These are phyloP conservation scores for Raffaelea ambrosiae DNA, from an alignment of 2,329 filamentous ascomycete genomes.

Conservation along the genomic window DNA sequence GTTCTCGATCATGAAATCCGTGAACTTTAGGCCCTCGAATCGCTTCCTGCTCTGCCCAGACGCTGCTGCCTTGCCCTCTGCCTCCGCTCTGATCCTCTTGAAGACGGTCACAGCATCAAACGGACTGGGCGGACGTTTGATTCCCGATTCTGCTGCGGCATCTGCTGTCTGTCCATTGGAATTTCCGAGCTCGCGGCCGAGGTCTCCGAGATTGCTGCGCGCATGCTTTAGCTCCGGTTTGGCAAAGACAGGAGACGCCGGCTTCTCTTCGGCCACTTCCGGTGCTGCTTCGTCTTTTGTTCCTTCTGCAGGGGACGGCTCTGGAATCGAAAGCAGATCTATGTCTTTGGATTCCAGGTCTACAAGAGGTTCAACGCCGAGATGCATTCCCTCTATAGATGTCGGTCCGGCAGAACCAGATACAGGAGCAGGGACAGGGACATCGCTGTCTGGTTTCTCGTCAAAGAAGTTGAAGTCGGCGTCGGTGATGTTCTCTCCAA, in stretches of 20 bases:
- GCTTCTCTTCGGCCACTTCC: not conserved
- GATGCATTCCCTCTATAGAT: no score
- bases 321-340: not conserved
- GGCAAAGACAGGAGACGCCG: conserved; percentile 35
- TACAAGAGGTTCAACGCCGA: no score
- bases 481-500: conserved; percentile 71
- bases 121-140: conserved; percentile 47
- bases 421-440: conserved; percentile 23
- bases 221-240: conserved; percentile 53
- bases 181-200: conserved; percentile 3
- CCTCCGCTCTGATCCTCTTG: conserved; percentile 41
- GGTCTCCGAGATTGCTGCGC: conserved; percentile 41
- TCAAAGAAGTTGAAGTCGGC: conserved; percentile 82
- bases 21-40: conserved; percentile 48
- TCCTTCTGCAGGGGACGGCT: not conserved
- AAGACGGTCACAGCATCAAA: conserved; percentile 51
- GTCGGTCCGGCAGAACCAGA: not conserved
- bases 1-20: conserved; percentile 41
- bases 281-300: not conserved
- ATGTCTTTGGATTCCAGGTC: no score
- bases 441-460: conserved; percentile 39
- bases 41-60: conserved; percentile 31
- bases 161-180: not conserved
- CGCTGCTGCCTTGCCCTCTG: not conserved
- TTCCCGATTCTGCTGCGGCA: conserved; percentile 9